Conservation (phyloP, 176 grass and related monocot genomes). For the Otatea glauca region DNA sequence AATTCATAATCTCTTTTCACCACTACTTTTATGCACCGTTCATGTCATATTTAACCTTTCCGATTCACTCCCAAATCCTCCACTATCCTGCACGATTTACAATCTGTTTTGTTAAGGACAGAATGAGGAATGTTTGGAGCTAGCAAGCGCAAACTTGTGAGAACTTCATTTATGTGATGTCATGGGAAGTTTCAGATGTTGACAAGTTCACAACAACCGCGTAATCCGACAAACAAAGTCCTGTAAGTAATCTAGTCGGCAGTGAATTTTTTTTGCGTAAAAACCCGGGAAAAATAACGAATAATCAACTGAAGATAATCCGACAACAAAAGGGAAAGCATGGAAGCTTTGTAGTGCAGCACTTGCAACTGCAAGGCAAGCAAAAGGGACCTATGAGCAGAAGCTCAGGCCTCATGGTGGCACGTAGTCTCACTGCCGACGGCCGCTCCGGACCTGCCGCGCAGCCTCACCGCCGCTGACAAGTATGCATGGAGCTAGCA, state of each 20-base stretch:
- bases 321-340: background rate
- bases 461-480: conserved; percentile 18
- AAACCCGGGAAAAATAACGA: background rate
- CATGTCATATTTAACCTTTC: background rate
- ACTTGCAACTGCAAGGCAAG: conserved; percentile 66
- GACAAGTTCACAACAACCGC: background rate
- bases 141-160: background rate
- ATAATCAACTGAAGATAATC: background rate
- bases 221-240: background rate
- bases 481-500: background rate
- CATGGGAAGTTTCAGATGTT: conserved; percentile 23
- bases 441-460: conserved; percentile 6
- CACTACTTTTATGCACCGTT: background rate
- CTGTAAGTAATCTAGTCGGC: background rate
- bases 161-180: conserved; percentile 23
- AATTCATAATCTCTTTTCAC: background rate
- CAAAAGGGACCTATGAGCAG: conserved; percentile 65
- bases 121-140: background rate
- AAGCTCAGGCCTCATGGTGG: background rate
- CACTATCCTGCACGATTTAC: background rate
- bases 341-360: conserved; percentile 58
- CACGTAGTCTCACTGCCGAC: conserved; percentile 42
- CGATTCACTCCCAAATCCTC: background rate
- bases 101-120: background rate
- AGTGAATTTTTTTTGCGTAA: background rate